A percentile compares a stretch with the other conserved stretches of the same genome.
Conservation (phyloP, 2,329 filamentous ascomycete genomes). For the Claviceps africana region DNA sequence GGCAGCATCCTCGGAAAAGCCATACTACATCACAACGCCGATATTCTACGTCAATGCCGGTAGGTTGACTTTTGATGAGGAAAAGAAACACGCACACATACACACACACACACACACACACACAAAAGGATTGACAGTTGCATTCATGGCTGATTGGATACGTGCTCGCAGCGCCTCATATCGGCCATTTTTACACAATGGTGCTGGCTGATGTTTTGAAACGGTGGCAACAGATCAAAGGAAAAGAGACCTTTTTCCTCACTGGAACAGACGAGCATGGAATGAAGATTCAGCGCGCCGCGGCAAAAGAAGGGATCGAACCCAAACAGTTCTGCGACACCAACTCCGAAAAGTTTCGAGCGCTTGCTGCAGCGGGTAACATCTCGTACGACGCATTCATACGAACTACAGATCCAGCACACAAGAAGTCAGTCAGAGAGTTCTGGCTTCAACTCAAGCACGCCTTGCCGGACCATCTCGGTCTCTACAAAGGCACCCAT, state of each 20-base stretch:
- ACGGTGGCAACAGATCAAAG: conserved; percentile 71
- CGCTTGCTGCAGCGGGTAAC: conserved; percentile 54
- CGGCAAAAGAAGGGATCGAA: conserved; percentile 52
- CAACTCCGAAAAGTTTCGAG: conserved; percentile 66
- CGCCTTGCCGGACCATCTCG: conserved; percentile 41
- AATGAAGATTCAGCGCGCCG: conserved; percentile 89
- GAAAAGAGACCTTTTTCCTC: conserved; percentile 56
- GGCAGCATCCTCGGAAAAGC: conserved; percentile 38
- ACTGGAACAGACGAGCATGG: conserved; percentile 97
- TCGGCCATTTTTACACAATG: conserved; percentile 91
- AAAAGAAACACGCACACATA: background rate
- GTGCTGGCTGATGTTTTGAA: conserved; percentile 83
- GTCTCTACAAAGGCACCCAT: conserved; percentile 75
- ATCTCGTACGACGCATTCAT: conserved; percentile 79
- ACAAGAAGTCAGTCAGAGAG: conserved; percentile 73
- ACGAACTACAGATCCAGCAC: conserved; percentile 72
- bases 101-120: too few species aligned
- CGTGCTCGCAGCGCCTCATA: conserved; percentile 57
- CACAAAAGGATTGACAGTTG: background rate
- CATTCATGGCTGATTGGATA: background rate
- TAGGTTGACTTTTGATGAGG: conserved; percentile 20
- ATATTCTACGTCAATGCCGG: conserved; percentile 99
- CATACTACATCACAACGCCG: conserved; percentile 88
- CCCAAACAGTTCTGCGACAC: conserved; percentile 81
- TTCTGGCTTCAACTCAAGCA: conserved; percentile 69